phyloP scores from a whole-genome alignment of 495 filamentous ascomycete genomes.

The Xylaria sp. region DNA sequence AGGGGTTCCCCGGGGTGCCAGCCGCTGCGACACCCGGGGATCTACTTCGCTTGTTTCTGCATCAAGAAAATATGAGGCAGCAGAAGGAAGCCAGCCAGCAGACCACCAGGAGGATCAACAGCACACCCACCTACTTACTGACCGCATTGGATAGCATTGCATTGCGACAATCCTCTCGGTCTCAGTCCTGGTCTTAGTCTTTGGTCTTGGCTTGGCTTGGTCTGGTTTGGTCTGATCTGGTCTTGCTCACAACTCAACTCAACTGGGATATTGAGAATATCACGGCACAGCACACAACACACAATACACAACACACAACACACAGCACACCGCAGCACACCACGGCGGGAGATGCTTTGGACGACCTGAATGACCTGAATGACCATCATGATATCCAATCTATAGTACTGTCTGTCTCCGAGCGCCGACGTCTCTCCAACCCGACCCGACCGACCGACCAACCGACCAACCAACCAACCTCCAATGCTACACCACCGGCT shows the following conservation, averaged over 20 bases:
- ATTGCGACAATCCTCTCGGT: too few relatives aligned
- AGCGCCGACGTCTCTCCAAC: background rate
- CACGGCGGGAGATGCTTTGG: too few relatives aligned
- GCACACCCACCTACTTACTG: background rate
- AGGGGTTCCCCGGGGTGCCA: constrained; percentile 22
- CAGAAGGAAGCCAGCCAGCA: too few relatives aligned
- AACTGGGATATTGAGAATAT: too few relatives aligned
- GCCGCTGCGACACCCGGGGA: background rate
- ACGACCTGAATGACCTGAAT: background rate
- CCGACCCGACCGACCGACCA: background rate
- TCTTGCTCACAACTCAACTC: too few relatives aligned
- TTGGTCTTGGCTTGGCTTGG: too few relatives aligned
- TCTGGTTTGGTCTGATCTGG: too few relatives aligned
- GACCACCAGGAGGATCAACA: background rate
- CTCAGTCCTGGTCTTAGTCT: too few relatives aligned
- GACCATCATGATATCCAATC: background rate
- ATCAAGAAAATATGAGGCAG: constrained; percentile 1
- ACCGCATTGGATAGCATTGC: constrained; percentile 9
- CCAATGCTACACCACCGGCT: constrained; percentile 26
- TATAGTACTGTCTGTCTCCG: constrained; percentile 3
- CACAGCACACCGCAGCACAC: too few relatives aligned
- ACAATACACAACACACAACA: too few relatives aligned
- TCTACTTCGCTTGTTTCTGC: background rate
- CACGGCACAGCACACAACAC: too few relatives aligned
- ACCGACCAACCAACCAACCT: background rate